Evolutionary conservation across 345 rosid genomes (phyloP), one percentile per base, ranked within the genome.

Genomic region (Capsella bursapastoris): DNA sequence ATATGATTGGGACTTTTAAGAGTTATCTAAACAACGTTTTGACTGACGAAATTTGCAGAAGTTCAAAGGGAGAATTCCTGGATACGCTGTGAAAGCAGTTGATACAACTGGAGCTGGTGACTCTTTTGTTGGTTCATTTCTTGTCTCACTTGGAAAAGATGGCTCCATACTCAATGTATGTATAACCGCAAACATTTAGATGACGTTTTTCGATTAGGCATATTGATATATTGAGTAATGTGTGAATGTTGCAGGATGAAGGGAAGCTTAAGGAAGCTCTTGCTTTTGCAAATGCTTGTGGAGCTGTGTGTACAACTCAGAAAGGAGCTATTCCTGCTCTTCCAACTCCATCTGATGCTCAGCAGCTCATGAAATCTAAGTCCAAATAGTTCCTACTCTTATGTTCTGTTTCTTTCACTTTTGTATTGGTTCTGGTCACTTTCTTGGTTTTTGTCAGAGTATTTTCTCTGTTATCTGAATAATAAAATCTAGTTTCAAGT

Each of bases 21-120:
- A 70, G 10, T 70, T 38, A 37, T 29, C 52, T 70, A 29, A 40
- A 27, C 12, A 15, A 4, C 28, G 43, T 29, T 43, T 6, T 1
- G 22, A 28, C 2, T 61, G 3, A 4, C 6, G 0, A 34, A 12
- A 37, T 3, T 22, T 1, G 11, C 79, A 86, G 88, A 73, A 65
- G 43, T 85, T 86, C 77, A 85, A 81, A 73, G 90, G 90, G 58
- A 73, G 35, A 49, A 78, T 85, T 8, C 14, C 63, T 6, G 90
- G 90, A 3, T 84, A 75, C 49, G 12, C 85, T 22, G 89, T 86
- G 75, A 86, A 88, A 32, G 34, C 89, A 29, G 66, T 88, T 13
- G 93, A 86, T 31, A 84, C 90, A 50, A 88, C 93, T n/a, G 90
- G 93, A 7, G 89, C 90, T 71, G 90, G 93, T 31, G 90, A 88